A percentile compares a stretch with the other conserved stretches of the same genome.
Conservation (phyloP, 202 grass and related monocot species). For the Saccharum hybrid region DNA sequence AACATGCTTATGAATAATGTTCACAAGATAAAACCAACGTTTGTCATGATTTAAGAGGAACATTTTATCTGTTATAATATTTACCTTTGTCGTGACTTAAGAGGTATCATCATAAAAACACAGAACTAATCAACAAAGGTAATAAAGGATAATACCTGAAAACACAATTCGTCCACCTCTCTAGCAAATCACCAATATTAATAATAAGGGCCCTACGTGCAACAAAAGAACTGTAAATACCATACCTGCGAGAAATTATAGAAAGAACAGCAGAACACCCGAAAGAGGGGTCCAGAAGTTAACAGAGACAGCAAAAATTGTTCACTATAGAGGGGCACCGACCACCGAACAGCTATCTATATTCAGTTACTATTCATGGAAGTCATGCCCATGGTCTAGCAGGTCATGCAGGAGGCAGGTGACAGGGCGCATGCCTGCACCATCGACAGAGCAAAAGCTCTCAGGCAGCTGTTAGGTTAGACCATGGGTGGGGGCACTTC, state of each 20-base stretch:
- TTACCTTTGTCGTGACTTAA: not conserved
- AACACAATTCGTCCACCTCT: slow-evolving; percentile 89
- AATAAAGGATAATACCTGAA: slow-evolving; percentile 60
- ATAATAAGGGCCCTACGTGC: slow-evolving; percentile 62
- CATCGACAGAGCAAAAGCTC: not conserved
- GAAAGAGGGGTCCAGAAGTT: not conserved
- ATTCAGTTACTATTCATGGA: not conserved
- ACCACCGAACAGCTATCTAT: not conserved
- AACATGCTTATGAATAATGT: slow-evolving; percentile 12
- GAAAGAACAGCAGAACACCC: not conserved
- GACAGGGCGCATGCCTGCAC: not conserved
- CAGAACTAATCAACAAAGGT: not conserved
- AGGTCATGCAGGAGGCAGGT: not conserved
- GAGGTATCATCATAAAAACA: not conserved
- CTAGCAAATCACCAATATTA: slow-evolving; percentile 88
- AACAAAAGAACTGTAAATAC: slow-evolving; percentile 25
- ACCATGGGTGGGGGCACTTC: too few species aligned
- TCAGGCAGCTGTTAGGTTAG: not conserved
- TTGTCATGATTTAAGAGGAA: not conserved
- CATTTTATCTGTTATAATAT: not conserved
- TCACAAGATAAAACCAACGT: slow-evolving; percentile 15
- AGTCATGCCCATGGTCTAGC: not conserved
- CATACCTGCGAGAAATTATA: slow-evolving; percentile 14
- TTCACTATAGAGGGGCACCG: not conserved
- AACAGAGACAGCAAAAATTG: slow-evolving; percentile 2